Conservation (phyloP, 169 alveolate genomes). For the Hammondia hammondi region DNA sequence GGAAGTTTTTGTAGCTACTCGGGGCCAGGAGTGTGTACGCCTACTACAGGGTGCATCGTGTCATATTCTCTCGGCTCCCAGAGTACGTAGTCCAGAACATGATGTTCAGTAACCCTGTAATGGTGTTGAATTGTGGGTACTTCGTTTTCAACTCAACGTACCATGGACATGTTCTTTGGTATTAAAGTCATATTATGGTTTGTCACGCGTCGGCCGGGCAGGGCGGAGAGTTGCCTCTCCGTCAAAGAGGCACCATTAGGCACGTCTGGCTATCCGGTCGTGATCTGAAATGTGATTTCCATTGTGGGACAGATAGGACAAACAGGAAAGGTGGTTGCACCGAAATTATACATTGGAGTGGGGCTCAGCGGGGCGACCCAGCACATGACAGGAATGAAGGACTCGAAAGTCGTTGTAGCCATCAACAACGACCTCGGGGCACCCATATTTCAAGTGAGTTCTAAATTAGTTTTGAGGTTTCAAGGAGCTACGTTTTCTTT, state of each 20-base stretch:
- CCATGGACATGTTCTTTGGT: no score
- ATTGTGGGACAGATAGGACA: constrained; percentile 83
- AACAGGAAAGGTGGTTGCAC: constrained; percentile 92
- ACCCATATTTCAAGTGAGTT: constrained; percentile 80
- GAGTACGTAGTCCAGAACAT: no score
- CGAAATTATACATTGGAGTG: constrained; percentile 88
- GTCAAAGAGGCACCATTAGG: background rate
- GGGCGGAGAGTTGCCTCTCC: background rate
- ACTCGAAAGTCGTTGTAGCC: constrained; percentile 90
- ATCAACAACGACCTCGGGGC: constrained; percentile 89
- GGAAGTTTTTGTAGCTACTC: no score
- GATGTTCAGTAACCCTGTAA: no score
- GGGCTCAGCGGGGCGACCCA: constrained; percentile 92
- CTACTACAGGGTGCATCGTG: no score
- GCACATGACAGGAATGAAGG: constrained; percentile 89
- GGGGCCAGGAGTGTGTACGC: no score
- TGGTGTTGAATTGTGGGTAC: no score
- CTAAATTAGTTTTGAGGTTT: background rate
- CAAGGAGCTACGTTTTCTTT: background rate
- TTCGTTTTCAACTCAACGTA: no score
- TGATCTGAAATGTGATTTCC: background rate
- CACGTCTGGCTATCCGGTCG: background rate
- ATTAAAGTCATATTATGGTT: no score
- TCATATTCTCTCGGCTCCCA: no score
- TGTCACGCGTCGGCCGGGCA: no score